Percentiles rank a stretch among this genome's conserved stretches.
phyloP scores from a whole-genome alignment of 2,329 filamentous ascomycete genomes.

The Aureobasidium sp. region DNA sequence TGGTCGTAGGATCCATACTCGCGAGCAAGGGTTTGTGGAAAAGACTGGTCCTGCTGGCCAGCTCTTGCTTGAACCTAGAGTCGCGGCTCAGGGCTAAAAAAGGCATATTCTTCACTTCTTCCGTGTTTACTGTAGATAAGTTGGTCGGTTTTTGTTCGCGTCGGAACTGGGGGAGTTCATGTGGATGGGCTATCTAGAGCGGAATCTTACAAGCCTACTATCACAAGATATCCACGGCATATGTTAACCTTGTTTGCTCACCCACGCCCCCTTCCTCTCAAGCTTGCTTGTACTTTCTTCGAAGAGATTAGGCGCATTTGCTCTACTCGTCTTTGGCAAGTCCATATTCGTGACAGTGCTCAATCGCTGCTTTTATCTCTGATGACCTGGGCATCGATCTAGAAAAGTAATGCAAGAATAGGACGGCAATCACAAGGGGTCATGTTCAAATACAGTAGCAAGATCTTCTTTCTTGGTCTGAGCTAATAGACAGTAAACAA shows the following conservation, averaged over 20 bases:
- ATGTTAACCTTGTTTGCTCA: neutral
- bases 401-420: no score
- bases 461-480: neutral
- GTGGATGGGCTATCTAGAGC: neutral
- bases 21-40: conserved; percentile 56
- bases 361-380: no score
- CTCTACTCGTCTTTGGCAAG: no score
- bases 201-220: neutral
- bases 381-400: no score
- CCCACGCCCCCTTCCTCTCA: neutral
- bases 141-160: no score
- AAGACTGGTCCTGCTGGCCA: conserved; percentile 42
- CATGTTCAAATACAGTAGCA: neutral
- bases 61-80: conserved; percentile 40
- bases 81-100: neutral
- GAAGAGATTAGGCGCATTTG: no score
- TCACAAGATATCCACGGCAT: neutral
- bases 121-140: no score
- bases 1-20: conserved; percentile 63
- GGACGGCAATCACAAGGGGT: neutral
- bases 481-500: neutral
- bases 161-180: no score
- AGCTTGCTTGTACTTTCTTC: no score
- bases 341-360: no score
- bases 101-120: no score